Conservation (phyloP, 2,329 filamentous ascomycete genomes). For the Aureobasidium sp. region DNA sequence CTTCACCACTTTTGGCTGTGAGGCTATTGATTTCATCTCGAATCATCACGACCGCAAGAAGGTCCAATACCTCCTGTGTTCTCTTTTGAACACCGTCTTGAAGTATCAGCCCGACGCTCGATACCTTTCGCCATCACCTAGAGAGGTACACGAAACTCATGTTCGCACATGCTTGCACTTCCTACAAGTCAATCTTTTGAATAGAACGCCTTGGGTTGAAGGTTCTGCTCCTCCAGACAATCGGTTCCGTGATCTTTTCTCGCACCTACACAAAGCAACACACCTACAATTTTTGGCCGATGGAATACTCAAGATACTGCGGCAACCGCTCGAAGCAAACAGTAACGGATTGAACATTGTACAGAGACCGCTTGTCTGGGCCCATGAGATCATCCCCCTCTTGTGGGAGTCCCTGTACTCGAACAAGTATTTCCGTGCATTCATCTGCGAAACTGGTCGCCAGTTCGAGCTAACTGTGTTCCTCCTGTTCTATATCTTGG, state of each 20-base stretch:
- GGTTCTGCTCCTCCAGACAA: conserved; percentile 62
- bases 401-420: conserved; percentile 98
- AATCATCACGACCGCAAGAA: conserved; percentile 14
- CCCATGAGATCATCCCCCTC: conserved; percentile 90
- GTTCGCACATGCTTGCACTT: conserved; percentile 60
- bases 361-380: conserved; percentile 72
- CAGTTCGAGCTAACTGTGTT: conserved; percentile 89
- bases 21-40: conserved; percentile 13
- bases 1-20: conserved; percentile 4
- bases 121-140: conserved; percentile 33
- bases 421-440: conserved; percentile 93
- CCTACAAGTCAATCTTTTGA: conserved; percentile 74
- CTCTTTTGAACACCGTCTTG: conserved; percentile 83
- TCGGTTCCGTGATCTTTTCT: conserved; percentile 85
- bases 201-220: conserved; percentile 73
- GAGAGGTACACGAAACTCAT: conserved; percentile 15
- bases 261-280: conserved; percentile 81
- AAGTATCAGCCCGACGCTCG: conserved; percentile 95
- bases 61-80: conserved; percentile 52
- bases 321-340: conserved; percentile 86
- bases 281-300: conserved; percentile 98
- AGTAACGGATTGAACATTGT: conserved; percentile 41
- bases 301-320: conserved; percentile 84
- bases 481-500: conserved; percentile 84
- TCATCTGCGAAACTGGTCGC: conserved; percentile 91